Conservation (phyloP, 2,329 filamentous ascomycete genomes). For the Stagonosporopsis rhizophila region DNA sequence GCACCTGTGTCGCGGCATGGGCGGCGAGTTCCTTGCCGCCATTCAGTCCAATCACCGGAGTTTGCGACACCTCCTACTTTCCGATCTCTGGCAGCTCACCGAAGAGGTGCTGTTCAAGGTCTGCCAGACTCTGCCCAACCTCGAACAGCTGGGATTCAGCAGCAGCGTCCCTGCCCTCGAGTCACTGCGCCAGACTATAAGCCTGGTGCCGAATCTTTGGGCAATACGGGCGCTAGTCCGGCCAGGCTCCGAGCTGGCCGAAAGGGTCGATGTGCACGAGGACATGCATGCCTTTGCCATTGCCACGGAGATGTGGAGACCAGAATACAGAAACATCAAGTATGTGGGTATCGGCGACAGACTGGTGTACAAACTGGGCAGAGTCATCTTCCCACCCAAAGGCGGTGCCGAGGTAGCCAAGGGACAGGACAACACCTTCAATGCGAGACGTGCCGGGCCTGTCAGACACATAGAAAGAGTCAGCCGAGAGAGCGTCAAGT, state of each 20-base stretch:
- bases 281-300: conserved; percentile 45
- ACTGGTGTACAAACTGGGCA: conserved; percentile 48
- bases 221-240: conserved; percentile 51
- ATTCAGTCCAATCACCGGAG: conserved; percentile 59
- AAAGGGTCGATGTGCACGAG: conserved; percentile 37
- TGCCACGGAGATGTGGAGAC: conserved; percentile 43
- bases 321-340: conserved; percentile 44
- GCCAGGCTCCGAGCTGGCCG: conserved; percentile 33
- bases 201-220: conserved; percentile 49
- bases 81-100: conserved; percentile 62
- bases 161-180: conserved; percentile 61
- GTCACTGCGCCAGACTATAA: conserved; percentile 45
- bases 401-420: conserved; percentile 4
- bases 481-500: conserved; percentile 46
- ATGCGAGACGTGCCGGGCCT: conserved; percentile 37
- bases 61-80: conserved; percentile 64
- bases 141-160: conserved; percentile 65
- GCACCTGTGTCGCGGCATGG: conserved; percentile 46
- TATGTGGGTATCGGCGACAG: conserved; percentile 51
- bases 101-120: conserved; percentile 58
- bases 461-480: conserved; percentile 42
- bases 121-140: conserved; percentile 61
- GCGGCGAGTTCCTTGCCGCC: conserved; percentile 57
- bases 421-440: conserved; percentile 34
- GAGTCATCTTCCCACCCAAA: conserved; percentile 35